Conservation (phyloP, 495 filamentous ascomycete species). For the Trichoderma orchidacearum region DNA sequence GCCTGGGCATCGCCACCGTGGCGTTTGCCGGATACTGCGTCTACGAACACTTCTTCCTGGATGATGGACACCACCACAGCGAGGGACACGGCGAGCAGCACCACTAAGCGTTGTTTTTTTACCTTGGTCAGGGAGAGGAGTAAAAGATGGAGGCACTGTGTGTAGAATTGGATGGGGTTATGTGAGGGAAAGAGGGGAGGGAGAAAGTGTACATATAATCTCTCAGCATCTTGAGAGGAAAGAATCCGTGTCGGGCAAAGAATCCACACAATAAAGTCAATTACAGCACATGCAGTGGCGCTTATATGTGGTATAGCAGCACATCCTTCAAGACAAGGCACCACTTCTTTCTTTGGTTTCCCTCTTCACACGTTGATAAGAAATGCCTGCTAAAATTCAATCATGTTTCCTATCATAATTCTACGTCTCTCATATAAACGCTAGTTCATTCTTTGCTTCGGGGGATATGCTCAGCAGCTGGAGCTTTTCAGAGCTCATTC, state of each 20-base stretch:
- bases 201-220: constrained; percentile 7
- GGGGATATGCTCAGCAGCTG: neutral
- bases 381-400: neutral
- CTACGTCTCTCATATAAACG: constrained; percentile 1
- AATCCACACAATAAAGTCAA: neutral
- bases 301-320: no score
- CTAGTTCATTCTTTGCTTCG: neutral
- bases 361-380: no score
- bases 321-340: no score
- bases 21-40: constrained; percentile 81
- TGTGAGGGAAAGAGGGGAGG: neutral
- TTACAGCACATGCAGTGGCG: no score
- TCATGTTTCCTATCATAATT: constrained; percentile 1
- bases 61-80: constrained; percentile 57
- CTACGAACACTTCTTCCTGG: constrained; percentile 76
- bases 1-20: constrained; percentile 79
- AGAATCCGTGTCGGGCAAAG: neutral
- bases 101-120: constrained; percentile 10
- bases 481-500: neutral
- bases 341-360: neutral
- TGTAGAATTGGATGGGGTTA: neutral
- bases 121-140: neutral
- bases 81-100: constrained; percentile 30
- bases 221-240: neutral
- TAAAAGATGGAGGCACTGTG: neutral